Conservation (phyloP, 306 rosid genomes). For the Dalbergia oliveri region DNA sequence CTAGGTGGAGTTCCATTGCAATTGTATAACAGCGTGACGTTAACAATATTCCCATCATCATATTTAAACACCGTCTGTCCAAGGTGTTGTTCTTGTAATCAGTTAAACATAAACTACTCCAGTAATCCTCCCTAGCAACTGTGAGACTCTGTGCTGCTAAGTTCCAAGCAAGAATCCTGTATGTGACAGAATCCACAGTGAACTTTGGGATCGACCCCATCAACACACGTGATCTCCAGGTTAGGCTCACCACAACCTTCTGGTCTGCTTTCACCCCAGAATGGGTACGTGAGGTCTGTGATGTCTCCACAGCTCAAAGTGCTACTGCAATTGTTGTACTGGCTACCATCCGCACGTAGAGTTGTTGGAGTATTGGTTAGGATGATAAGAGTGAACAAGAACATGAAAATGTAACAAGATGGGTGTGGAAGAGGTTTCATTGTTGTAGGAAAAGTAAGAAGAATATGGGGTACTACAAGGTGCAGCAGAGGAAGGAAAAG, state of each 20-base stretch:
- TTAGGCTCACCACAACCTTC: conserved; percentile 29
- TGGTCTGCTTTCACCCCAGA: conserved; percentile 43
- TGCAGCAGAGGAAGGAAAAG: background rate
- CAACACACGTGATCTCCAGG: conserved; percentile 18
- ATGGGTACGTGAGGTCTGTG: conserved; percentile 36
- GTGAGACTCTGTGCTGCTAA: background rate
- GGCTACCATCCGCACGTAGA: background rate
- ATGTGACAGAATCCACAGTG: background rate
- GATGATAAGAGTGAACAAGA: background rate
- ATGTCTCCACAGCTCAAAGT: background rate
- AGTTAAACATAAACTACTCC: background rate
- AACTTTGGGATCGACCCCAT: background rate
- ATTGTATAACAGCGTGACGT: conserved; percentile 22
- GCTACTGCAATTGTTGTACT: background rate
- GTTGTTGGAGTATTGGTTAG: background rate
- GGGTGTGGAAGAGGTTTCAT: background rate
- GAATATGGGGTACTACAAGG: background rate
- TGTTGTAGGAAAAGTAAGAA: background rate
- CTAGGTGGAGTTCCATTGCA: background rate
- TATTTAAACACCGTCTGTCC: conserved; percentile 4
- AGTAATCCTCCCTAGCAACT: conserved; percentile 49
- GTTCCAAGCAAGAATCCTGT: conserved; percentile 33
- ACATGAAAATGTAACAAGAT: background rate
- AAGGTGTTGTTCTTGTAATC: conserved; percentile 26
- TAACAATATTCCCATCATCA: background rate